phyloP scores from a whole-genome alignment of 2,329 filamentous ascomycete species.

The Scolecobasidium constrictum region DNA sequence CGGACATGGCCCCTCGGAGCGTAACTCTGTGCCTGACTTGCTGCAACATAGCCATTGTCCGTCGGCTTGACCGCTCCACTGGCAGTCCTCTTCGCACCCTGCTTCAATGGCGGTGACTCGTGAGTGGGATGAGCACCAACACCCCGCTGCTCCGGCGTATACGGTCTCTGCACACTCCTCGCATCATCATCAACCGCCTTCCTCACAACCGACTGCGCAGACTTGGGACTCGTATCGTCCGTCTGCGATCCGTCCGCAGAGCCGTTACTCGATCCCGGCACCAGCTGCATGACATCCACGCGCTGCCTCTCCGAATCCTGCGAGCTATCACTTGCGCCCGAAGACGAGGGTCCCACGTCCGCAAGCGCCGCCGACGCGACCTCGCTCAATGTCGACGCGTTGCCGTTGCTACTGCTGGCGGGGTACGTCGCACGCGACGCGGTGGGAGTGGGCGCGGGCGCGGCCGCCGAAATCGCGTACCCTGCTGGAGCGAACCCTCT shows the following conservation, averaged over 20 bases:
- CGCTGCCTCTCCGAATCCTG: not conserved
- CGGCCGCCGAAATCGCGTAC: too few relatives aligned
- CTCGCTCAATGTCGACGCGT: not conserved
- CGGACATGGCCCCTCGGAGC: not conserved
- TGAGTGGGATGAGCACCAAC: too few relatives aligned
- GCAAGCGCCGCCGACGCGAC: not conserved
- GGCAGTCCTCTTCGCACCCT: slow-evolving; percentile 62
- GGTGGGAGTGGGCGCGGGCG: not conserved
- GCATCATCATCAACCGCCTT: too few relatives aligned
- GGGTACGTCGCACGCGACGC: not conserved
- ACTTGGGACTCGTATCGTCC: not conserved
- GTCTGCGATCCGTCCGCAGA: not conserved
- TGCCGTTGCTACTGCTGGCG: too few relatives aligned
- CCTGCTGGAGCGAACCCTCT: too few relatives aligned
- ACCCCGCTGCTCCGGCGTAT: too few relatives aligned
- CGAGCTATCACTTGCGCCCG: not conserved
- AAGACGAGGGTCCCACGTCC: not conserved
- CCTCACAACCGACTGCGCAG: not conserved
- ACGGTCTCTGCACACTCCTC: too few relatives aligned
- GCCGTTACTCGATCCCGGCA: too few relatives aligned
- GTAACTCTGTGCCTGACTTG: not conserved
- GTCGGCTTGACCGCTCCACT: slow-evolving; percentile 54
- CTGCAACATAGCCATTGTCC: slow-evolving; percentile 7
- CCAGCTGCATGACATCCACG: not conserved
- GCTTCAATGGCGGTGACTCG: slow-evolving; percentile 27